Conservation (phyloP, 2,329 filamentous ascomycete genomes). For the Venturia pyrina region DNA sequence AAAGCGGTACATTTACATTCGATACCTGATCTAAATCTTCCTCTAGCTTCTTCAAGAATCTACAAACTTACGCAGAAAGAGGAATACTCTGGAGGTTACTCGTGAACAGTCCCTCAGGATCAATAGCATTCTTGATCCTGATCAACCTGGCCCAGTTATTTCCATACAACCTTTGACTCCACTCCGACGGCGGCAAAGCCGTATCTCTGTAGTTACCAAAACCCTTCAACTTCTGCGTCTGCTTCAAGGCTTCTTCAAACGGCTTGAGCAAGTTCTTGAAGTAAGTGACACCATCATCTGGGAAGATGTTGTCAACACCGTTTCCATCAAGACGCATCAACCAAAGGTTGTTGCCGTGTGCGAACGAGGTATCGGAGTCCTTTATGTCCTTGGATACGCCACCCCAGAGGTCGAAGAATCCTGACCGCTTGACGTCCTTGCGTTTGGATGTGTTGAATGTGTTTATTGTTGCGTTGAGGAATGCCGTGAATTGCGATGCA, state of each 20-base stretch:
- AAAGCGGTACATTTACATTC: too few species aligned
- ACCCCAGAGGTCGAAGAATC: slow-evolving; percentile 19
- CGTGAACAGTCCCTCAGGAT: slow-evolving; percentile 16
- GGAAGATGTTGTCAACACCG: slow-evolving; percentile 1
- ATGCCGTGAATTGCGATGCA: neutral
- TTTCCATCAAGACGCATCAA: slow-evolving; percentile 19
- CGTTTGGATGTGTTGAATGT: neutral
- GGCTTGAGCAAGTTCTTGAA: slow-evolving; percentile 14
- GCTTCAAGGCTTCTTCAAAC: slow-evolving; percentile 15
- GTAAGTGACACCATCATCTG: neutral
- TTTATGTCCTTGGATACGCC: slow-evolving; percentile 15
- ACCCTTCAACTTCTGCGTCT: slow-evolving; percentile 15
- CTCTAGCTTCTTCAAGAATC: neutral
- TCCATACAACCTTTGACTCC: slow-evolving; percentile 17
- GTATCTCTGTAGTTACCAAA: slow-evolving; percentile 19
- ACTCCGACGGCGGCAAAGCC: slow-evolving; percentile 15
- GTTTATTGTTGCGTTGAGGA: neutral
- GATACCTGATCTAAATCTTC: too few species aligned
- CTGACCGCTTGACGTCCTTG: neutral
- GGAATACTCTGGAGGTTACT: slow-evolving; percentile 16
- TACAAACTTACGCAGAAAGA: neutral
- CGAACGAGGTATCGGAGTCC: slow-evolving; percentile 15
- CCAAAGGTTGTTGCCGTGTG: slow-evolving; percentile 18
- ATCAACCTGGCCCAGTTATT: slow-evolving; percentile 17
- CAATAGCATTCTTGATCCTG: slow-evolving; percentile 15